These are phyloP conservation scores for Ophiostoma perfectum DNA, from an alignment of 2,329 filamentous ascomycete species.

Conservation along the genomic window DNA sequence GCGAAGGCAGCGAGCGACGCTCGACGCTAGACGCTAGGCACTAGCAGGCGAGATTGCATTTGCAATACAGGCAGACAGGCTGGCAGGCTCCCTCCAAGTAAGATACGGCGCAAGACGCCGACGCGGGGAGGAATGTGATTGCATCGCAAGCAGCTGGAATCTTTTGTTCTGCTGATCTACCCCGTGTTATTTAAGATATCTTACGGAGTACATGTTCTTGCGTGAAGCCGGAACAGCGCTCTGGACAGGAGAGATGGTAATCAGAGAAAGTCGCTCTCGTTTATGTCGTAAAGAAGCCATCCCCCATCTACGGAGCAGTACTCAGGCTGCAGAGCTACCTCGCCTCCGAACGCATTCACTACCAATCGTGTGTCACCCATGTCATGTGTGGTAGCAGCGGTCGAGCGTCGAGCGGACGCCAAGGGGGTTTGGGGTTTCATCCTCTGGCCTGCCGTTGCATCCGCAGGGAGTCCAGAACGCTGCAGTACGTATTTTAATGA, in stretches of 20 bases:
- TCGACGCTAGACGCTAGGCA: neutral
- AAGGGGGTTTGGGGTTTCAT: neutral
- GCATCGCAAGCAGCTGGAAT: no score
- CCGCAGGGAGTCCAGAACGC: neutral
- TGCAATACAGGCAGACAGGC: neutral
- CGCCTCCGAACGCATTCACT: neutral
- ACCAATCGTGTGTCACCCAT: conserved; percentile 2
- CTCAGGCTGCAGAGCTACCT: neutral
- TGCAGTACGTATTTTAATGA: no score
- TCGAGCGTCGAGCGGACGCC: neutral
- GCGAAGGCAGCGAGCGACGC: neutral
- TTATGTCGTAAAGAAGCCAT: no score
- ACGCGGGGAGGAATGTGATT: no score
- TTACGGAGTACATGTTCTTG: no score
- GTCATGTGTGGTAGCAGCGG: neutral
- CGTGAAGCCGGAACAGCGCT: no score
- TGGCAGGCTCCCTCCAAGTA: no score
- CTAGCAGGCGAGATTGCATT: neutral
- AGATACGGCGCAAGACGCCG: no score
- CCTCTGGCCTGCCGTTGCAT: neutral
- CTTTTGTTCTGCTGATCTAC: no score
- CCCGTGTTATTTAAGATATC: no score
- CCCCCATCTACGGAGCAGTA: neutral
- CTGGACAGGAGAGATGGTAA: no score
- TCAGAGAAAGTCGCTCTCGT: no score